Evolutionary conservation across 73 alveolate genomes (phyloP).

Genomic region (Tetrahymena elliotti): DNA sequence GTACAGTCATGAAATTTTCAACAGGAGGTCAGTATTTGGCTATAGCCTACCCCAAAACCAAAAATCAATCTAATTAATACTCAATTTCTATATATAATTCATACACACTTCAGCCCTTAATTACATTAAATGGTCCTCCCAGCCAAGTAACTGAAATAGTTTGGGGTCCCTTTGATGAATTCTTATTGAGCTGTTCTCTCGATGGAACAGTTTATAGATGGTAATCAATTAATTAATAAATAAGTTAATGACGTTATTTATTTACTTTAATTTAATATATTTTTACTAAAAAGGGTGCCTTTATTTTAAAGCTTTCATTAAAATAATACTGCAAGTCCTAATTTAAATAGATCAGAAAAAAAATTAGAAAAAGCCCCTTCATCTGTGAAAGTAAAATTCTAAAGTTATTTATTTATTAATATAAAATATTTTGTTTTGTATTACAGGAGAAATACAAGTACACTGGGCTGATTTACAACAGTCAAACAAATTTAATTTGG

Average conservation of each 20-base stretch:
- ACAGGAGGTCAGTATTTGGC: slow-evolving; percentile 93
- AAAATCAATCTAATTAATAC: slow-evolving; percentile 20
- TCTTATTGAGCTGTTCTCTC: slow-evolving; percentile 60
- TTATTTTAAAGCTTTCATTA: slow-evolving; percentile 9
- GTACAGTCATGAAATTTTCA: slow-evolving; percentile 78
- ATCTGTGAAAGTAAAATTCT: slow-evolving; percentile 37
- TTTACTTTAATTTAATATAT: no score
- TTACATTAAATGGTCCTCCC: slow-evolving; percentile 59
- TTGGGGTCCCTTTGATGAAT: slow-evolving; percentile 64
- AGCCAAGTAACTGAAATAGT: slow-evolving; percentile 51
- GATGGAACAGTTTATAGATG: slow-evolving; percentile 74
- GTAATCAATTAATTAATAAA: neutral
- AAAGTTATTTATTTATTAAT: slow-evolving; percentile 39
- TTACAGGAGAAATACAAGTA: slow-evolving; percentile 38
- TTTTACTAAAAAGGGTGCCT: neutral
- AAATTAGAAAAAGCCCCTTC: slow-evolving; percentile 53
- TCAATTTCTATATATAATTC: slow-evolving; percentile 74
- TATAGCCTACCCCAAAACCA: slow-evolving; percentile 73
- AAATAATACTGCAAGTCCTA: slow-evolving; percentile 36
- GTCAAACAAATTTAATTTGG: slow-evolving; percentile 50
- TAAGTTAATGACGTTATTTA: neutral
- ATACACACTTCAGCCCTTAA: slow-evolving; percentile 77
- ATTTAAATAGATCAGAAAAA: slow-evolving; percentile 42
- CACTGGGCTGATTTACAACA: slow-evolving; percentile 16
- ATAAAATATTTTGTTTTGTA: slow-evolving; percentile 25